Evolutionary conservation across 495 filamentous ascomycete genomes (phyloP), one percentile per base, ranked within the genome.

Genomic region (Lepraria neglecta): DNA sequence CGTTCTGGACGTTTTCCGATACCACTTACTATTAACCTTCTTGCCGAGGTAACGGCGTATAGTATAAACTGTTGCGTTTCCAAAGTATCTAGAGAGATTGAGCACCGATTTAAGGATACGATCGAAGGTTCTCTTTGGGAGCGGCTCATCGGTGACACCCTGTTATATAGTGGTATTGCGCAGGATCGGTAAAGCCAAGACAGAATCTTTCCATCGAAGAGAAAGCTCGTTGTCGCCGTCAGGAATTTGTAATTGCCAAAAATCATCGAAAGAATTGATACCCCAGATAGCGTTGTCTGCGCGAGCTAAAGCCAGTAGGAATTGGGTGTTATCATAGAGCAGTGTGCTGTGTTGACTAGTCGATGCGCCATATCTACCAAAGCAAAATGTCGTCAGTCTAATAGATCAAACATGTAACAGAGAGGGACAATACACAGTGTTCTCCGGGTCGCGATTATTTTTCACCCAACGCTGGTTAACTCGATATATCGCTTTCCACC

Each of bases 321-420:
- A 57, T 35, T 62, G 38, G n/a, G 60, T 56, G 28, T 62, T 33
- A 44, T 62, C 52, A 28, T 46, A 62, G 27, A 62, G 42, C 33
- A 57, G 54, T 2, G 27, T 62, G 15, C 21, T 3, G 45, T 62
- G 35, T 46, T 57, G 52, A 33, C 60, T 62, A 24, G 48, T 62
- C 17, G 48, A 57, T 33, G 35, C 19, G 21, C 21, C 21, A 24
- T 24, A 62, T 12, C 38, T 62, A 24, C 2, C 30, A 17, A 24
- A 47, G 56, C 27, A 10, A 15, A 14, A n/a, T 45, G 12, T 15
- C 43, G 19, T 45, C 12, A n/a, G 43, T 6, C 24, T 24, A 2
- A 2, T 15, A 10, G 12, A 15, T 15, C 12, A 15, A 45, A 14
- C 9, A 45, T 45, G 14, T 12, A 1, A 15, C 48, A 28, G 48